A percentile compares a stretch with the other conserved stretches of the same genome.
These are phyloP conservation scores for Fusarium mexicanum DNA, from an alignment of 2,329 filamentous ascomycete species.

Conservation along the genomic window DNA sequence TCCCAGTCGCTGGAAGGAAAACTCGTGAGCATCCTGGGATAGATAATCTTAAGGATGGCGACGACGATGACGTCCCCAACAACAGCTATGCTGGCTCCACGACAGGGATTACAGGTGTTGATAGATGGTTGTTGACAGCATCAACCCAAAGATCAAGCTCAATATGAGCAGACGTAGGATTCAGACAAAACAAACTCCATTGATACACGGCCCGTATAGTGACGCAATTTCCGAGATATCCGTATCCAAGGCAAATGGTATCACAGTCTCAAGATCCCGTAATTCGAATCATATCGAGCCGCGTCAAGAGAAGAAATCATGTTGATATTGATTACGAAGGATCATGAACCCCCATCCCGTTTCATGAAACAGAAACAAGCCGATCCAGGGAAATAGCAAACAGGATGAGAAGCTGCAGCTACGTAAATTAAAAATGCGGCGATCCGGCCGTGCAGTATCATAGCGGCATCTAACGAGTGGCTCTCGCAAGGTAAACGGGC, in stretches of 20 bases:
- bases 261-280: neutral
- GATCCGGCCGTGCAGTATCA: slow-evolving; percentile 15
- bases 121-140: neutral
- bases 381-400: slow-evolving; percentile 11
- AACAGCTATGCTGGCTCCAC: neutral
- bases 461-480: slow-evolving; percentile 6
- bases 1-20: neutral
- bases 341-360: slow-evolving; percentile 11
- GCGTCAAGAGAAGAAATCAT: neutral
- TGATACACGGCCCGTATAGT: neutral
- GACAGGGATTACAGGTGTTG: neutral
- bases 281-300: neutral
- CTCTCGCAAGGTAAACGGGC: neutral
- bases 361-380: slow-evolving; percentile 37
- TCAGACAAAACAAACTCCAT: neutral
- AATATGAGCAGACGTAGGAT: neutral
- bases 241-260: neutral
- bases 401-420: slow-evolving; percentile 9
- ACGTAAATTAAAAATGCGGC: slow-evolving; percentile 4
- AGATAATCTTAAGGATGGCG: neutral
- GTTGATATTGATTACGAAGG: slow-evolving; percentile 11
- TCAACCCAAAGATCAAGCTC: neutral
- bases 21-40: neutral
- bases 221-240: slow-evolving; percentile 4
- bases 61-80: neutral